Conservation (phyloP, 495 filamentous ascomycete genomes). For the Diplogelasinospora grovesii region DNA sequence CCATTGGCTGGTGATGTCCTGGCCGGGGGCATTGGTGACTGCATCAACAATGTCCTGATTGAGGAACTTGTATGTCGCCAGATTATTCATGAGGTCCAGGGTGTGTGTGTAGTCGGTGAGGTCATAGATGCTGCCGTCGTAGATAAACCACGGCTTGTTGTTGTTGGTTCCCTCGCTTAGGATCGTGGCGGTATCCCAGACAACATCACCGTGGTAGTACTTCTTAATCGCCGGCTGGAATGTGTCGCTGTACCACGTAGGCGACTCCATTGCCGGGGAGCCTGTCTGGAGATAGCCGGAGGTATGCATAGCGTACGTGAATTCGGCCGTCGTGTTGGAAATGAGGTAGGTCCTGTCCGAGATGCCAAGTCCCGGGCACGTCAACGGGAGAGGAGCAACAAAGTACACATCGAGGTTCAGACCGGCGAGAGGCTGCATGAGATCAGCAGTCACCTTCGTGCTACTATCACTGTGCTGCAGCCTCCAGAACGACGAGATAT, state of each 20-base stretch:
- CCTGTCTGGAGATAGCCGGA: constrained; percentile 57
- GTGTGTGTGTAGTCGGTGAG: constrained; percentile 88
- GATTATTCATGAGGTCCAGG: constrained; percentile 38
- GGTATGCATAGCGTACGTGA: constrained; percentile 45
- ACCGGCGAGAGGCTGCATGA: constrained; percentile 74
- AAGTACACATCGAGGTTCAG: constrained; percentile 79
- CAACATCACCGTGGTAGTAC: constrained; percentile 82
- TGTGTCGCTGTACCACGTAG: constrained; percentile 65
- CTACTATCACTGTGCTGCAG: constrained; percentile 68
- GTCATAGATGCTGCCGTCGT: constrained; percentile 73
- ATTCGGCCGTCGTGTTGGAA: constrained; percentile 56
- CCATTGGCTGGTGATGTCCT: constrained; percentile 66
- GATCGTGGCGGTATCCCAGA: constrained; percentile 51
- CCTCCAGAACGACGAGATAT: constrained; percentile 81
- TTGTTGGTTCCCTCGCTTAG: constrained; percentile 56
- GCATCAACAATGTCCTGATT: constrained; percentile 54
- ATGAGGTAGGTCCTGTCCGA: constrained; percentile 44
- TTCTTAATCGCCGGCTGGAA: constrained; percentile 78
- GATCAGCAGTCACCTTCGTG: constrained; percentile 50
- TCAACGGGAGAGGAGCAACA: constrained; percentile 64
- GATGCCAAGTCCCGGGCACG: constrained; percentile 61
- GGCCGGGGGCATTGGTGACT: constrained; percentile 67
- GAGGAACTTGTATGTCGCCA: constrained; percentile 58
- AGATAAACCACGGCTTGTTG: constrained; percentile 71
- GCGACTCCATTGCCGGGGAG: constrained; percentile 49